Evolutionary conservation across 2,329 filamentous ascomycete species (phyloP), one percentile per base, ranked within the genome.

Genomic region (Trichoderma endophyticum): DNA sequence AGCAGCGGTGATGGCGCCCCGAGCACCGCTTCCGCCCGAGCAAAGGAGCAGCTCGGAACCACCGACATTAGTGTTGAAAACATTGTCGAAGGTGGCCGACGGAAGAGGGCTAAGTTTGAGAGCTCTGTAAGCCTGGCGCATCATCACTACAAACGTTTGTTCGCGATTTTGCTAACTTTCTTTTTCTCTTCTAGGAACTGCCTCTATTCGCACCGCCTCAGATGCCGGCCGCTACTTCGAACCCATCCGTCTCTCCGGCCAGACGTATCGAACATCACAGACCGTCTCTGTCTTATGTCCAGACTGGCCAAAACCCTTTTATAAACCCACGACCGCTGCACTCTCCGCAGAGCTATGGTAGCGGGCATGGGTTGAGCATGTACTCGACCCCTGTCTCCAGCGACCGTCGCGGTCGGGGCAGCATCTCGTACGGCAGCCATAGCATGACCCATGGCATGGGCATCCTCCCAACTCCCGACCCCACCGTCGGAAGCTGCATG

Each of bases 1-100:
- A 97, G 93, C 83, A 97, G 95, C 81, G 95, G 93, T 76, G 94
- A 97, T 75, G 92, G 91, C 73, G 93, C 91, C 32, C 89, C 92
- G 73, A 92, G 90, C 75, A 95, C 93, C 70, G 87, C 92, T 75
- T 83, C 81, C 67, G 91, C 92, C 78, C 92, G 92, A 81, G 89
- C 88, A 77, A 94, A 93, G 81, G 95, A 98, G 78, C 92, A 94
- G 75, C 89, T 97, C 78, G 94, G 93, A 63, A 98, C 94, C 80
- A 97, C 96, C 18, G 96, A 99, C 77, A 99, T 99, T 79, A 98
- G 95, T 81, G 90, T 98, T 76, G 95, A 98, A 77, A 99, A 99
- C 81, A 98, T 99, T 82, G 93, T 99, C 73, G 95, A 98, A 83
- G 96, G 97, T 79, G 95, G 95, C 76, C 92, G 96, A 82, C 91